Evolutionary conservation across 768 basidiomycete genomes (phyloP).

Genomic region (Leccinum obscurum): DNA sequence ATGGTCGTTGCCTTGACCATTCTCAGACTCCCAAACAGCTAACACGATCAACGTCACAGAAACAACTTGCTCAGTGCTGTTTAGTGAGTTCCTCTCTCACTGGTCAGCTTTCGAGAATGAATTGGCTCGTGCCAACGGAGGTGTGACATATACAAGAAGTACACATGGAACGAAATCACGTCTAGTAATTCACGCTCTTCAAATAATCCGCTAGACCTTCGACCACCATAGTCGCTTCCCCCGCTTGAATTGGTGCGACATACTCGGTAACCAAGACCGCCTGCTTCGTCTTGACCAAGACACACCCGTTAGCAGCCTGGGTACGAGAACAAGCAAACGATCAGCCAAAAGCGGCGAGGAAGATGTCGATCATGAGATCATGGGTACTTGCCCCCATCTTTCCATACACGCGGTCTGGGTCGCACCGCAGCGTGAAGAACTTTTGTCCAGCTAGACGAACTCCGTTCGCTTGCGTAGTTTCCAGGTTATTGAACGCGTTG

Average conservation of each 20-base stretch:
- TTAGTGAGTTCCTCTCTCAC: no score
- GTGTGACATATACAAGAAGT: background rate
- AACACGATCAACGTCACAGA: no score
- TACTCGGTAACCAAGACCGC: slow-evolving; percentile 87
- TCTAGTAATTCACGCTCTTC: slow-evolving; percentile 54
- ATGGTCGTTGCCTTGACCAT: no score
- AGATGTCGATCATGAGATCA: background rate
- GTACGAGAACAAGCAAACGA: background rate
- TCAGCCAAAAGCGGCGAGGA: background rate
- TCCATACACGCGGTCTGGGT: slow-evolving; percentile 59
- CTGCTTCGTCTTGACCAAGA: slow-evolving; percentile 78
- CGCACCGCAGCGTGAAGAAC: slow-evolving; percentile 63
- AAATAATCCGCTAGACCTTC: slow-evolving; percentile 80
- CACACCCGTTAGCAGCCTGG: slow-evolving; percentile 70
- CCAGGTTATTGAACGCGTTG: slow-evolving; percentile 45
- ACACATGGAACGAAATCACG: background rate
- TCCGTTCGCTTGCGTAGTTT: slow-evolving; percentile 51
- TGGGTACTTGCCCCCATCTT: slow-evolving; percentile 68
- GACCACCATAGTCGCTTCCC: slow-evolving; percentile 65
- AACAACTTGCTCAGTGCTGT: no score
- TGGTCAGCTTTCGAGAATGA: no score
- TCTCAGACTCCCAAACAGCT: no score
- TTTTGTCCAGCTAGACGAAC: slow-evolving; percentile 68
- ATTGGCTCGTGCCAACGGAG: background rate
- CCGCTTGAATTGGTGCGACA: slow-evolving; percentile 56